Conservation (phyloP, 345 rosid species). For the Iberis pinnata region DNA sequence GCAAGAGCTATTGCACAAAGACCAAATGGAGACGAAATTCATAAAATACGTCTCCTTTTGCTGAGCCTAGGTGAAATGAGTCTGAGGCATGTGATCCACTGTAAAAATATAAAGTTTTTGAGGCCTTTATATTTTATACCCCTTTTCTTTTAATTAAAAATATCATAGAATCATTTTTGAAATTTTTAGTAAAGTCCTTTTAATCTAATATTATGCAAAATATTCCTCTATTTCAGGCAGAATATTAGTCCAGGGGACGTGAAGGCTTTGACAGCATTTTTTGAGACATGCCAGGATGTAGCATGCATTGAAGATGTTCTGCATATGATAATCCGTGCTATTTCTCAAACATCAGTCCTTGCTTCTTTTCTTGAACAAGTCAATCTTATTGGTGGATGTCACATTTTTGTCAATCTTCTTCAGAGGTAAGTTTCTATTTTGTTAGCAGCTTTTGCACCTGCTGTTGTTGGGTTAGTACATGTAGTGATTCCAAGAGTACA, state of each 20-base stretch:
- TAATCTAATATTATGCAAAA: slow-evolving; percentile 18
- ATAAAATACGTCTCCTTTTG: slow-evolving; percentile 85
- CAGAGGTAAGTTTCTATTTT: slow-evolving; percentile 46
- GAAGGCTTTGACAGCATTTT: slow-evolving; percentile 67
- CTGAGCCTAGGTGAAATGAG: slow-evolving; percentile 98
- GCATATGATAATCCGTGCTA: slow-evolving; percentile 86
- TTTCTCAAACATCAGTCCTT: slow-evolving; percentile 65
- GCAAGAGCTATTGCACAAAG: slow-evolving; percentile 60
- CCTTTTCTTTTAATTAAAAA: slow-evolving; percentile 7
- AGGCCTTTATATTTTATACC: slow-evolving; percentile 9
- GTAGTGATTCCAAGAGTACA: slow-evolving; percentile 2
- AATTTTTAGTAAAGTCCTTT: slow-evolving; percentile 2
- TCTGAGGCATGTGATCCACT: slow-evolving; percentile 60
- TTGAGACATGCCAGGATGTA: slow-evolving; percentile 86
- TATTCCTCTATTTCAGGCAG: slow-evolving; percentile 49
- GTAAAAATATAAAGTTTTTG: slow-evolving; percentile 14
- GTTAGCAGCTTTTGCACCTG: slow-evolving; percentile 3
- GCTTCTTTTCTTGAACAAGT: slow-evolving; percentile 82
- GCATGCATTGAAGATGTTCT: slow-evolving; percentile 86
- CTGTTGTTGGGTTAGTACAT: slow-evolving; percentile 2
- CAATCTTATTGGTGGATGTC: slow-evolving; percentile 72
- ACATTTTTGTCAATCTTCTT: slow-evolving; percentile 82
- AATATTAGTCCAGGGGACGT: slow-evolving; percentile 57
- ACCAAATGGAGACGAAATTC: slow-evolving; percentile 74
- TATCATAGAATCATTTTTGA: slow-evolving; percentile 4